Percentiles rank a stretch among this genome's conserved stretches.
Conservation (phyloP, 768 basidiomycete genomes). For the Podaxis sp. region DNA sequence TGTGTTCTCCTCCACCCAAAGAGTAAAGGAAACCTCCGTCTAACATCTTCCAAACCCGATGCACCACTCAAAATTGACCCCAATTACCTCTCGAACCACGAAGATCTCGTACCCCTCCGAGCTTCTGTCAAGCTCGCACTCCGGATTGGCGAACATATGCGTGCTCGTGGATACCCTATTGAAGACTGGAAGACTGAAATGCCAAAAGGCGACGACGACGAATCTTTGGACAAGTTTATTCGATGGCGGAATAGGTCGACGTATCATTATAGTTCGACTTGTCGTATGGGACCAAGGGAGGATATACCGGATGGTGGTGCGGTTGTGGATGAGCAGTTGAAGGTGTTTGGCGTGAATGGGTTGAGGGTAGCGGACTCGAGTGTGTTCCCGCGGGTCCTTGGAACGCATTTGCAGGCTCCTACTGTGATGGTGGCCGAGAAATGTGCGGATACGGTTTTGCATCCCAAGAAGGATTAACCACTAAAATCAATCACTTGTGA, state of each 20-base stretch:
- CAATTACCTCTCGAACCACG: constrained; percentile 41
- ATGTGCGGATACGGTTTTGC: constrained; percentile 33
- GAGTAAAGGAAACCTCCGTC: constrained; percentile 38
- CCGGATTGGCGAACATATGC: constrained; percentile 39
- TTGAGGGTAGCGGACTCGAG: constrained; percentile 50
- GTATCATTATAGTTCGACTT: constrained; percentile 48
- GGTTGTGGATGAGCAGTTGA: constrained; percentile 37
- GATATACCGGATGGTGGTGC: constrained; percentile 33
- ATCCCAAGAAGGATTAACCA: constrained; percentile 5
- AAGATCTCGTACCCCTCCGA: constrained; percentile 42
- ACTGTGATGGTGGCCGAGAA: constrained; percentile 36
- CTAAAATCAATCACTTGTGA: neutral
- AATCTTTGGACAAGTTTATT: constrained; percentile 37
- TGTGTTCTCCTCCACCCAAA: constrained; percentile 31
- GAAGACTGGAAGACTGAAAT: constrained; percentile 38
- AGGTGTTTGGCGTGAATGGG: constrained; percentile 43
- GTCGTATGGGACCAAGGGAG: constrained; percentile 43
- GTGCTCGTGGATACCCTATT: constrained; percentile 29
- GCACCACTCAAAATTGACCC: constrained; percentile 45
- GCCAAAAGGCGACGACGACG: constrained; percentile 40
- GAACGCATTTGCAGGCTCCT: constrained; percentile 34
- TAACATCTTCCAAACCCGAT: constrained; percentile 43
- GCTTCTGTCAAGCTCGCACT: constrained; percentile 40
- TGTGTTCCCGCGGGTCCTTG: constrained; percentile 40
- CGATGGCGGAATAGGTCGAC: constrained; percentile 41